phyloP scores from a whole-genome alignment of 2,329 filamentous ascomycete genomes.

The Cladosporium phlei region DNA sequence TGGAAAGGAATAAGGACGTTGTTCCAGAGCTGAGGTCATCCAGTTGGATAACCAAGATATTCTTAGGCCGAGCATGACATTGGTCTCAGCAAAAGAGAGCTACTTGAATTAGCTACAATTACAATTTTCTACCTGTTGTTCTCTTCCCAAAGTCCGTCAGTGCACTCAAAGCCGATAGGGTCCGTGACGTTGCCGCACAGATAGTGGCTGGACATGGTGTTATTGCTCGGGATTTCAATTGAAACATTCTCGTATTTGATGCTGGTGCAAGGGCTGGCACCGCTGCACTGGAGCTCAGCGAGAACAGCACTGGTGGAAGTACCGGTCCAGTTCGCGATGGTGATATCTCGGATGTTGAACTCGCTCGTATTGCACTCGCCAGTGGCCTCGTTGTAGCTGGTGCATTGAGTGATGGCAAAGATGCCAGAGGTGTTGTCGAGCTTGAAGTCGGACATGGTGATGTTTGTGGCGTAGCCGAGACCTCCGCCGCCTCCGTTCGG shows the following conservation, averaged over 20 bases:
- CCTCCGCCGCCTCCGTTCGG: conserved; percentile 58
- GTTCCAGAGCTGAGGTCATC: too few species aligned
- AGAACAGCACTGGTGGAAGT: conserved; percentile 22
- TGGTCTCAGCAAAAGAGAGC: too few species aligned
- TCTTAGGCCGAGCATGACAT: too few species aligned
- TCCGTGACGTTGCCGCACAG: conserved; percentile 23
- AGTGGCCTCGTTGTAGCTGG: conserved; percentile 21
- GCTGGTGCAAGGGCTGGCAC: conserved; percentile 23
- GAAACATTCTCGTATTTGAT: conserved; percentile 18
- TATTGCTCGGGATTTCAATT: conserved; percentile 15
- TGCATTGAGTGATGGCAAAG: conserved; percentile 29
- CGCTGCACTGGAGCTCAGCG: conserved; percentile 28
- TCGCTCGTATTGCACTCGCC: conserved; percentile 28
- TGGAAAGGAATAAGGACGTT: too few species aligned
- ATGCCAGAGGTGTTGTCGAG: conserved; percentile 20
- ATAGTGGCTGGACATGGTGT: conserved; percentile 19
- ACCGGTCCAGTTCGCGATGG: conserved; percentile 29
- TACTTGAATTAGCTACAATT: too few species aligned
- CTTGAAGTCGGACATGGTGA: conserved; percentile 34
- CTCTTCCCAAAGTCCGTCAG: conserved; percentile 19
- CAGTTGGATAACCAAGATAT: too few species aligned
- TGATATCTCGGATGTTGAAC: conserved; percentile 38
- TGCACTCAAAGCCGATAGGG: conserved; percentile 23
- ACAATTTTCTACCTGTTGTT: conserved; percentile 15
- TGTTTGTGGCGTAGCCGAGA: conserved; percentile 40